A percentile compares a stretch with the other conserved stretches of the same genome.
phyloP scores from a whole-genome alignment of 2,329 filamentous ascomycete species.

The Dactylellina sp. region DNA sequence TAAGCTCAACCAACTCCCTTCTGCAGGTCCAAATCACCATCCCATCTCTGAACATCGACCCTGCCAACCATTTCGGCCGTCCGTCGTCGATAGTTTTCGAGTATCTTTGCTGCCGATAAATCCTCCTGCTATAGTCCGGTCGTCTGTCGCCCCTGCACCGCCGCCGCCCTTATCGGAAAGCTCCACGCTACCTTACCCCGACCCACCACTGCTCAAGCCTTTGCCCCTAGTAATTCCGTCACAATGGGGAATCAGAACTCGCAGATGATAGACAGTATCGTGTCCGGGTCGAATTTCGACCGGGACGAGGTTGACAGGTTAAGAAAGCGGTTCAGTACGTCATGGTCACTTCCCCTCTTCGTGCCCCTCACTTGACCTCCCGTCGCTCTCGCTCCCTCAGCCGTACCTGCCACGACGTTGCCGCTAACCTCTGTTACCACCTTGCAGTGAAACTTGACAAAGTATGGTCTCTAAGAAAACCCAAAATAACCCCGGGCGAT shows the following conservation, averaged over 20 bases:
- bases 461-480: constrained; percentile 67
- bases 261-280: constrained; percentile 90
- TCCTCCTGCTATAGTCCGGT: neutral
- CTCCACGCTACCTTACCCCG: constrained; percentile 8
- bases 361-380: constrained; percentile 27
- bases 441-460: constrained; percentile 88
- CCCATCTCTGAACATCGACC: neutral
- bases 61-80: constrained; percentile 26
- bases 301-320: constrained; percentile 95
- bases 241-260: constrained; percentile 77
- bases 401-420: neutral
- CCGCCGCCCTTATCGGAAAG: constrained; percentile 28
- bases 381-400: neutral
- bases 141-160: neutral
- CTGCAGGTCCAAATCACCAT: constrained; percentile 39
- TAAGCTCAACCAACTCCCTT: constrained; percentile 42
- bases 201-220: neutral
- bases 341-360: constrained; percentile 20
- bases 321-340: constrained; percentile 83
- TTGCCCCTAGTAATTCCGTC: constrained; percentile 53
- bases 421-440: constrained; percentile 18
- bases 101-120: constrained; percentile 18
- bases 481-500: neutral
- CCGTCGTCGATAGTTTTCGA: constrained; percentile 52
- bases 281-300: constrained; percentile 97